phyloP scores from a whole-genome alignment of 805 yeast genomes.

The Saturnispora mendoncae region DNA sequence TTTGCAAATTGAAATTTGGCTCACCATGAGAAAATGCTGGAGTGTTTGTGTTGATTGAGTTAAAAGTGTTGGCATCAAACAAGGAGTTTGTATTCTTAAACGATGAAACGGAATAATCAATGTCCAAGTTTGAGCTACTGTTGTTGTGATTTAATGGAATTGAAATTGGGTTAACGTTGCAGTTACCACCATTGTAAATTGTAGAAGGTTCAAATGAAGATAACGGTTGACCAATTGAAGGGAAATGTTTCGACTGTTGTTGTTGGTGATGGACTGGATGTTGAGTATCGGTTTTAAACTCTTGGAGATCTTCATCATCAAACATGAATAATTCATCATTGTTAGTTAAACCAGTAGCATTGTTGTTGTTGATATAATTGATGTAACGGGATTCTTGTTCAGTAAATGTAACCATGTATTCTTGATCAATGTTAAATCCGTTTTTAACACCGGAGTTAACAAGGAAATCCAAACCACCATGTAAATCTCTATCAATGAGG shows the following conservation, averaged over 20 bases:
- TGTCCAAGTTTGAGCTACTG: neutral
- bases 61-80: slow-evolving; percentile 11
- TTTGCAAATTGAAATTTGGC: neutral
- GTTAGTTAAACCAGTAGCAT: slow-evolving; percentile 3
- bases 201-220: neutral
- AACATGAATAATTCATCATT: slow-evolving; percentile 14
- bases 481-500: slow-evolving; percentile 34
- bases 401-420: slow-evolving; percentile 26
- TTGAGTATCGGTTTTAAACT: neutral
- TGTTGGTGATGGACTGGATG: neutral
- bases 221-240: neutral
- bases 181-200: neutral
- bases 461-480: slow-evolving; percentile 24
- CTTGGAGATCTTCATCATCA: slow-evolving; percentile 10
- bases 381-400: slow-evolving; percentile 12
- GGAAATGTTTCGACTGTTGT: slow-evolving; percentile 1
- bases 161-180: slow-evolving; percentile 14
- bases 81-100: slow-evolving; percentile 13
- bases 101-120: slow-evolving; percentile 5
- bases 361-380: slow-evolving; percentile 14
- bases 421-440: slow-evolving; percentile 42
- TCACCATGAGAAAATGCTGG: neutral
- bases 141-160: slow-evolving; percentile 9
- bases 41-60: slow-evolving; percentile 4
- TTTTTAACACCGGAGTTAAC: slow-evolving; percentile 23